Base-by-base conservation (phyloP, 768 basidiomycete genomes). In the Cystobasidium tubakii region DNA sequence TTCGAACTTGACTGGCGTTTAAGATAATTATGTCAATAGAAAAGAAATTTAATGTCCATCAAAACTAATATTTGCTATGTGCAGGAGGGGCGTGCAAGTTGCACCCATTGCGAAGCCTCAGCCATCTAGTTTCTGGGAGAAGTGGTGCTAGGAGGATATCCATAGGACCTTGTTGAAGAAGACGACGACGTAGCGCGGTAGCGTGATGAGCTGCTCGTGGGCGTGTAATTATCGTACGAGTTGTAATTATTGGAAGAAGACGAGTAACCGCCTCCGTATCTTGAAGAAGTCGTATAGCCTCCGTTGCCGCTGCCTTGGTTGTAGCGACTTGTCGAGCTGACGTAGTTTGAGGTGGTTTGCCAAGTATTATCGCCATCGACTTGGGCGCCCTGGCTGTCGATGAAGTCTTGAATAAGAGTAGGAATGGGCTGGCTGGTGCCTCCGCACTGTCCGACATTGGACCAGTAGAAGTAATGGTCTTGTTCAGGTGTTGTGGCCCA, bases 391-490 rank as follows among this genome's bases (percentile, higher is more conserved):
- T 71, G 21, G 21, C 33, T 55, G n/a, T 71, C 69, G n/a, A 71
- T 34, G 69, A 71, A 71, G 29, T 31, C 31, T 25, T 71, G 31
- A 34, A 71, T 62, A 36, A 71, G 42, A 4, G 13, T n/a, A n/a
- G 43, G 23, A 21, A 50, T 7, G 19, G 43, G 53, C n/a, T 31
- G 23, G 31, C 7, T 25, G 1, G 70, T 33, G 1, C 43, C 54
- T 7, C 73, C 73, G 29, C 73, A 74, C 36, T 70, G 29, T 1
- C 67, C 53, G 17, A 74, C 73, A 31, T 33, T 34, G 46, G 66
- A 43, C 67, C 69, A 74, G 73, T 74, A 74, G 66, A 43, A 66
- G 39, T 64, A 74, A 25, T 70, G 33, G 36, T 43, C 42, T 19
- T 69, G 31, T 34, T 50, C 66, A 33, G 39, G n/a, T 15, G 50